Base-by-base conservation (phyloP, 2,329 filamentous ascomycete genomes). In the Penicillium sp. region DNA sequence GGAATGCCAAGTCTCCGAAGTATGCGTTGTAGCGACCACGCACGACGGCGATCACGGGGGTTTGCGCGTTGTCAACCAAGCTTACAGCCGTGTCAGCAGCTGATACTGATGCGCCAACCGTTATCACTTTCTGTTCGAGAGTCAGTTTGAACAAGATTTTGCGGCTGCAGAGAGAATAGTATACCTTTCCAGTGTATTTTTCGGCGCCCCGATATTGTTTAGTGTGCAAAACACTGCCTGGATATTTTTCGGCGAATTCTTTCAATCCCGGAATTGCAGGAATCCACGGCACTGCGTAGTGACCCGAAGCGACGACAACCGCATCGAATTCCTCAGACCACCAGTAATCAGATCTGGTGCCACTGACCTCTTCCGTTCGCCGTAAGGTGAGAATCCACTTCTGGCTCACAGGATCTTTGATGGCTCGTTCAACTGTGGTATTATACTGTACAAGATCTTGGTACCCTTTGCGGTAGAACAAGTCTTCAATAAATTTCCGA, bases 41-140 rank as follows among this genome's bases (percentile, higher is more conserved):
- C 6, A 84, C 77, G 22, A 86, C 80, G 14, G 81, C 78, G 55
- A 82, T 76, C 4, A 86, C 72, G 0, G 83, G 83, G 0, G 69
- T 61, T 40, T 78, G 65, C 0, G 79, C 79, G 0, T 75, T 70
- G 11, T 74, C 71, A 13, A 79, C 69, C 2, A 86, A 72, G 49
- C 83, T 81, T 52, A 81, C 78, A 1, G 81, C 78, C 11, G 86
- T 86, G 61, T 89, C 86, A 27, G 83, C 81, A 0, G 82, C 85
- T 0, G 85, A 88, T 3, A 88, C 85, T 0, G 83, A 86, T 1
- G 83, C 85, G 3, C 86, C 86, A 1, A 89, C 83, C 0, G 86
- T 79, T 0, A 88, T 74, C 0, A 88, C 81, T 55, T 74, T 78
- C 82, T 86, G 39, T 16, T 16, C 11, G n/a, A 4, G 4, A 16